Conservation (phyloP, 345 rosid genomes). For the Erodium maritimum region DNA sequence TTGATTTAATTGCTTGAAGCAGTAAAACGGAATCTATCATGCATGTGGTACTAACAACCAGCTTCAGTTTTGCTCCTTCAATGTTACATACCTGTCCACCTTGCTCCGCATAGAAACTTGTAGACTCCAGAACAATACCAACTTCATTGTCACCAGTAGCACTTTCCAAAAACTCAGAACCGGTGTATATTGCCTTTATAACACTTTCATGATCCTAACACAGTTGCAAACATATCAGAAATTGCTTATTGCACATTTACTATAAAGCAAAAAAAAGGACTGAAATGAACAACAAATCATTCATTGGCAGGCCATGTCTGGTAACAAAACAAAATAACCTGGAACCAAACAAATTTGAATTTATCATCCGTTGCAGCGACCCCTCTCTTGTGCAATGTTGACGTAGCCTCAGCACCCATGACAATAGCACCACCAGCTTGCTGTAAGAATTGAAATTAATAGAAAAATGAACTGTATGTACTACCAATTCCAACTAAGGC, state of each 20-base stretch:
- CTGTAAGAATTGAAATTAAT: slow-evolving; percentile 26
- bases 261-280: not conserved
- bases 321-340: slow-evolving; percentile 24
- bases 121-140: slow-evolving; percentile 67
- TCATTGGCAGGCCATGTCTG: not conserved
- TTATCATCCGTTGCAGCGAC: slow-evolving; percentile 64
- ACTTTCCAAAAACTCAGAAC: slow-evolving; percentile 57
- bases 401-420: slow-evolving; percentile 93
- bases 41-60: not conserved
- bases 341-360: slow-evolving; percentile 63
- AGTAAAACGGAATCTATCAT: not conserved
- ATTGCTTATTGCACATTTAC: slow-evolving; percentile 4
- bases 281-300: not conserved
- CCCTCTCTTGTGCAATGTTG: slow-evolving; percentile 62
- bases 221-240: slow-evolving; percentile 3
- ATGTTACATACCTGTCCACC: slow-evolving; percentile 81
- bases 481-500: not conserved
- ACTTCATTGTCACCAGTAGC: slow-evolving; percentile 37
- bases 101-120: slow-evolving; percentile 96
- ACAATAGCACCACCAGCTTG: slow-evolving; percentile 79
- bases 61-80: not conserved
- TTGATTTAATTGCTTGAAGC: not conserved
- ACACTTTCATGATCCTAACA: slow-evolving; percentile 60
- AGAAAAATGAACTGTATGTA: not conserved
- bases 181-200: slow-evolving; percentile 72